Evolutionary conservation across 352 stramenopile species (phyloP), one percentile per base, ranked within the genome.

Genomic region (Phytopythium oedochilum): DNA sequence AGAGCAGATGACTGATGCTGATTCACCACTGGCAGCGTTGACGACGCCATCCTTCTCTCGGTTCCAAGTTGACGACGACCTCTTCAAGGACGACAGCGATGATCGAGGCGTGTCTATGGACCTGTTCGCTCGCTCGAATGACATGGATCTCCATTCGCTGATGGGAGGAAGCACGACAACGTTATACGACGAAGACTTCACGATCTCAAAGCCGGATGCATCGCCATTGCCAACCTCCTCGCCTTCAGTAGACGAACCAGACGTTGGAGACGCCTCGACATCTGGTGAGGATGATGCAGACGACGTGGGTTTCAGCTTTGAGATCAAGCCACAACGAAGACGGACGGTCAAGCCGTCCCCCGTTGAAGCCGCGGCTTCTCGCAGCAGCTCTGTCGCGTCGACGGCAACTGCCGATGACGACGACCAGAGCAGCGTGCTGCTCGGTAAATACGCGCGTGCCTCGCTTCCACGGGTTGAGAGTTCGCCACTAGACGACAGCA

Each of bases 301-400:
- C 6, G 32, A 67, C 9, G 64, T 67, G n/a, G n/a, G 40, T 29
- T 65, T 87, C 49, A 86, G 63, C 31, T 89, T 89, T 55, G 79
- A 89, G 38, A 61, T 86, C 55, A 69, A 79, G 31, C 31, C 60
- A 22, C 29, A 35, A 25, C 26, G 63, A 45, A 66, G 70, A 58
- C 59, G 66, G 59, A 57, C 45, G 32, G 17, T 15, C 11, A 38
- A 28, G 18, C 12, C 60, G 40, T 9, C 29, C 15, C 28, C 25
- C 1, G 53, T 35, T 18, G 26, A 34, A 22, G 20, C 26, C 4
- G 53, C 22, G 1, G 29, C 25, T 14, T 55, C 47, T 28, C 25
- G 34, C 9, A 63, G 57, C 1, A 55, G 20, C 20, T 46, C 40
- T 2, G 26, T 44, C 38, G n/a, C 51, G 31, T 34, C 46, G 42